phyloP scores from a whole-genome alignment of 1,284 basidiomycete genomes.

The Ceraceosorus guamensis region DNA sequence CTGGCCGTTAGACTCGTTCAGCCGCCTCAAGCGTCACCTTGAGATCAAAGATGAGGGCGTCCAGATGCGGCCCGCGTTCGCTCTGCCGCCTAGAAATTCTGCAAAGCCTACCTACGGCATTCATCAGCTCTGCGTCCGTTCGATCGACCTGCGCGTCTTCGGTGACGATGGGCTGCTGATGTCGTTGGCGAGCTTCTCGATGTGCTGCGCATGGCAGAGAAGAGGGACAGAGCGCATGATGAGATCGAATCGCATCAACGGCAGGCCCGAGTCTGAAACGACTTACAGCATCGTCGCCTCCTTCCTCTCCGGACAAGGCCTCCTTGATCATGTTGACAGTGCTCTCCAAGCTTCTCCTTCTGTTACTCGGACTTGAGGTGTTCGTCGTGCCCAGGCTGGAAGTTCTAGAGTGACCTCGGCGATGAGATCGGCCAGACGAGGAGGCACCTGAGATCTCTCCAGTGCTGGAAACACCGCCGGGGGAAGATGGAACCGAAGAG shows the following conservation, averaged over 20 bases:
- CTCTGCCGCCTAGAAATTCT: too few relatives aligned
- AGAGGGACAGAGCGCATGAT: not conserved
- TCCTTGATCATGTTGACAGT: conserved; percentile 86
- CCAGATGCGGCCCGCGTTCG: too few relatives aligned
- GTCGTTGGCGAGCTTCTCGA: conserved; percentile 36
- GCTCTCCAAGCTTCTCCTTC: conserved; percentile 85
- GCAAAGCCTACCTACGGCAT: too few relatives aligned
- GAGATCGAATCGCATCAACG: not conserved
- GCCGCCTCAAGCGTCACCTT: too few relatives aligned
- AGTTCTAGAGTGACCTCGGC: conserved; percentile 73
- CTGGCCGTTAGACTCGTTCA: too few relatives aligned
- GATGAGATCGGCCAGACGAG: conserved; percentile 10
- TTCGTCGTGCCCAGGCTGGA: conserved; percentile 84
- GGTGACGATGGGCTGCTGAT: conserved; percentile 21
- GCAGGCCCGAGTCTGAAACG: not conserved
- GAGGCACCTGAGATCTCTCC: not conserved
- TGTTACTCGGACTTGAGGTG: conserved; percentile 85
- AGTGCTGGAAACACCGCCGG: conserved; percentile 3
- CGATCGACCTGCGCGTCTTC: not conserved
- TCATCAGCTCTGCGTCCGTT: not conserved
- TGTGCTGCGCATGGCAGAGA: conserved; percentile 7
- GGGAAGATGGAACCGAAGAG: conserved; percentile 9
- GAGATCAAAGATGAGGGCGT: too few relatives aligned
- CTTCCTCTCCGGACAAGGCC: conserved; percentile 39
- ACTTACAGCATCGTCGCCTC: conserved; percentile 23